Conservation (phyloP, 179 eudicot genomes). For the Spergularia azorica region DNA sequence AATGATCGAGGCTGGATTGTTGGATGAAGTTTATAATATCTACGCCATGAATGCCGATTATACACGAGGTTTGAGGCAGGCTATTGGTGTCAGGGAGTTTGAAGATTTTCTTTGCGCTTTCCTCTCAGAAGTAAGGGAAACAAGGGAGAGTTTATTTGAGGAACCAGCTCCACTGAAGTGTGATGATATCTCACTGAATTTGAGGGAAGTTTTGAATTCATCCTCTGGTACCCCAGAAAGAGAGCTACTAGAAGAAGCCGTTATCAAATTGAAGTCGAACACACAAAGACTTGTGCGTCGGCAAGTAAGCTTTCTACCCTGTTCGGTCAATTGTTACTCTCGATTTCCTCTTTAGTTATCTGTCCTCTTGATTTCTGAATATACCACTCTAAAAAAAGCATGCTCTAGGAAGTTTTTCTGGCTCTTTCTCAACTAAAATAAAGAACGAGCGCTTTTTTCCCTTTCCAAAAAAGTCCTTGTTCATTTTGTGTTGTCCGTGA, state of each 20-base stretch:
- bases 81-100: conserved; percentile 93
- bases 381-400: neutral
- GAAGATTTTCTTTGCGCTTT: conserved; percentile 61
- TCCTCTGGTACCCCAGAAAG: conserved; percentile 35
- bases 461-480: neutral
- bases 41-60: conserved; percentile 72
- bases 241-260: conserved; percentile 55
- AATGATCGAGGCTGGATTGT: conserved; percentile 83
- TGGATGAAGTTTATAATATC: conserved; percentile 73
- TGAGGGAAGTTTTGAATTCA: conserved; percentile 40
- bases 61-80: conserved; percentile 87
- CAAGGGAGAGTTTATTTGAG: conserved; percentile 10
- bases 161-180: conserved; percentile 27
- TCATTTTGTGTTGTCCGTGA: too few species aligned
- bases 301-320: conserved; percentile 58
- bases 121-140: conserved; percentile 30
- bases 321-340: neutral
- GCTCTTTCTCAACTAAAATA: neutral
- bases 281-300: conserved; percentile 94
- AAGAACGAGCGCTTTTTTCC: neutral
- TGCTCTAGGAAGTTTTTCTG: too few species aligned
- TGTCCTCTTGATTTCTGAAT: too few species aligned
- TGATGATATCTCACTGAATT: conserved; percentile 25
- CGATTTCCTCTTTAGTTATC: too few species aligned
- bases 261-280: conserved; percentile 64